These are phyloP conservation scores for Euclidium syriacum DNA, from an alignment of 345 rosid species.

Conservation along the genomic window DNA sequence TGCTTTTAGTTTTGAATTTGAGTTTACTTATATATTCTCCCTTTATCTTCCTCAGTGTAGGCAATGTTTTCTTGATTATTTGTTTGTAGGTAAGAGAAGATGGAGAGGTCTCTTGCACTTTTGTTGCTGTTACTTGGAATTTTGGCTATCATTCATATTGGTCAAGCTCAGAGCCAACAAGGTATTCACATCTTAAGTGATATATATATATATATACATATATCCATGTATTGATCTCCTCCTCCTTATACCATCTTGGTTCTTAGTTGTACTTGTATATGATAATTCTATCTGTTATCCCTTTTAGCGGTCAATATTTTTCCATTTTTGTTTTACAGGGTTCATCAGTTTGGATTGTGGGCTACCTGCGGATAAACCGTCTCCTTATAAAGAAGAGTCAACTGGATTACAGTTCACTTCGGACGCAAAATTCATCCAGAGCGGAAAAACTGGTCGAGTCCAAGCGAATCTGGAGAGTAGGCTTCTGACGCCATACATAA, in stretches of 20 bases:
- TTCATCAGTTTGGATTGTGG: constrained; percentile 53
- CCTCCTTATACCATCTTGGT: not conserved
- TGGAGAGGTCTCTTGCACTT: constrained; percentile 6
- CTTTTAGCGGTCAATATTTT: not conserved
- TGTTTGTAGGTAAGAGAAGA: not conserved
- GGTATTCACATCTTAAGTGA: constrained; percentile 3
- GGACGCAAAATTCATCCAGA: constrained; percentile 27
- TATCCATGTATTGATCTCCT: not conserved
- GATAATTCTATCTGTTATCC: not conserved
- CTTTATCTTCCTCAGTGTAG: not conserved
- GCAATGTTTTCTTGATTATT: not conserved
- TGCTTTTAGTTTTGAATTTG: not conserved
- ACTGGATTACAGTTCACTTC: constrained; percentile 1
- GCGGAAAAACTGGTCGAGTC: constrained; percentile 16
- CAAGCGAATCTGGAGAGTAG: not conserved
- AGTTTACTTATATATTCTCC: not conserved
- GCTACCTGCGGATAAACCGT: not conserved
- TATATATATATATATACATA: not conserved
- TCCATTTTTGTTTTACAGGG: constrained; percentile 12
- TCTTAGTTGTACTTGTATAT: not conserved
- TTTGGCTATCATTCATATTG: not conserved
- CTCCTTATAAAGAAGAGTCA: not conserved
- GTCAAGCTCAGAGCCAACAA: constrained; percentile 32
- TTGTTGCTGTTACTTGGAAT: not conserved
- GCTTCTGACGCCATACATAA: not conserved